Percentiles rank a stretch among this genome's conserved stretches.
These are phyloP conservation scores for Candida tallmaniae DNA, from an alignment of 805 yeast species.

Conservation along the genomic window DNA sequence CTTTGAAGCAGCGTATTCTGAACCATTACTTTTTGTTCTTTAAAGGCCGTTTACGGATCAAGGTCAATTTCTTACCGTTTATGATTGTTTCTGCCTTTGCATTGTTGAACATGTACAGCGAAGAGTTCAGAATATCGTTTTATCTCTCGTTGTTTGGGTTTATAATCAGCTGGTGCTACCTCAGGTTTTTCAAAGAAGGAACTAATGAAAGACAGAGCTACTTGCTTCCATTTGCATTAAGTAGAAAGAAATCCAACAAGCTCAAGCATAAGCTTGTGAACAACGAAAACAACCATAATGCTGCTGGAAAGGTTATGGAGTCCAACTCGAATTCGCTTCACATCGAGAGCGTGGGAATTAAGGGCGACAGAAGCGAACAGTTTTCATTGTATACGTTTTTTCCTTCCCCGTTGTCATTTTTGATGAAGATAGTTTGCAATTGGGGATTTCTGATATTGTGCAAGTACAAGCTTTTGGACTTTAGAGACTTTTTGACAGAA, in stretches of 20 bases:
- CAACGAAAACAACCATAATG: slow-evolving; percentile 1
- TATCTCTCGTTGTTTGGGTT: slow-evolving; percentile 27
- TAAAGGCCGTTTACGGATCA: slow-evolving; percentile 42
- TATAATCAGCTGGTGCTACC: slow-evolving; percentile 34
- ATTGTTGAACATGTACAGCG: slow-evolving; percentile 20
- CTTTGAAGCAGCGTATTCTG: slow-evolving; percentile 62
- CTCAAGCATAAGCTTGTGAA: slow-evolving; percentile 9
- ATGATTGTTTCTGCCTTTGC: slow-evolving; percentile 20
- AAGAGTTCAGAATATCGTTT: slow-evolving; percentile 23
- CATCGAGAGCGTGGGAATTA: slow-evolving; percentile 14
- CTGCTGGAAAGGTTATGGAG: neutral
- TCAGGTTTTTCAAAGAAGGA: slow-evolving; percentile 37
- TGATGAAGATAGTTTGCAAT: slow-evolving; percentile 17
- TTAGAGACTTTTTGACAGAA: slow-evolving; percentile 15
- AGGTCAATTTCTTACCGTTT: slow-evolving; percentile 38
- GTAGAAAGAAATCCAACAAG: slow-evolving; percentile 16
- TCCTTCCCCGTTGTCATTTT: slow-evolving; percentile 34
- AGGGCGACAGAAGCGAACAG: slow-evolving; percentile 27
- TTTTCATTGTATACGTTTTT: slow-evolving; percentile 38
- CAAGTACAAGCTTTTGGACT: slow-evolving; percentile 16
- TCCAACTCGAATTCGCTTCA: slow-evolving; percentile 11
- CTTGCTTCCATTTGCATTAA: slow-evolving; percentile 28
- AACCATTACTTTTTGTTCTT: slow-evolving; percentile 52
- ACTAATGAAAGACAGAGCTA: slow-evolving; percentile 42
- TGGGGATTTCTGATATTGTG: slow-evolving; percentile 18